These are phyloP conservation scores for Odontarrhena argentea DNA, from an alignment of 345 rosid species.

Conservation along the genomic window DNA sequence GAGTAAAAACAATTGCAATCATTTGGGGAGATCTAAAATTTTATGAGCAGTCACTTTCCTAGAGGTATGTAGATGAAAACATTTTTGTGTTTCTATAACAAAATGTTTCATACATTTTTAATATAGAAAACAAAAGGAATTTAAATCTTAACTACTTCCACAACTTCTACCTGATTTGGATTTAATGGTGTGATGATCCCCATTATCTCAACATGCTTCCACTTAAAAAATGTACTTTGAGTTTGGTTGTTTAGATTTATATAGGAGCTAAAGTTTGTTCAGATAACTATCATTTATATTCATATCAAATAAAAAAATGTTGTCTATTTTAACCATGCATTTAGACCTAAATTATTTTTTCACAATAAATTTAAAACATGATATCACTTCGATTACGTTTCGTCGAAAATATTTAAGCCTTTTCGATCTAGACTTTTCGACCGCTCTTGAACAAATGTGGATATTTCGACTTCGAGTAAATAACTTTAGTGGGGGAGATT, in stretches of 20 bases:
- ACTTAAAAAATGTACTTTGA: background rate
- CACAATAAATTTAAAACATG: too few relatives aligned
- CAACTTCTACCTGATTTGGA: conserved; percentile 14
- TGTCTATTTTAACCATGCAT: too few relatives aligned
- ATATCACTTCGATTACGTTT: too few relatives aligned
- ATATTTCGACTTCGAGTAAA: too few relatives aligned
- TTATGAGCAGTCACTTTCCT: conserved; percentile 28
- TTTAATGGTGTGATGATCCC: conserved; percentile 1
- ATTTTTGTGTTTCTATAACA: conserved; percentile 1
- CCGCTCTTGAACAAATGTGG: too few relatives aligned
- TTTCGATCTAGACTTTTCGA: too few relatives aligned
- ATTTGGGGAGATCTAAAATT: conserved; percentile 27
- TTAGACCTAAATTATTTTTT: too few relatives aligned
- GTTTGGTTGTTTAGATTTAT: background rate
- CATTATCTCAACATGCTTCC: background rate
- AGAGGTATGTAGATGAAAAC: background rate
- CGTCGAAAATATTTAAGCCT: too few relatives aligned
- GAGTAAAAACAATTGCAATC: conserved; percentile 35
- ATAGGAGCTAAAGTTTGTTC: background rate
- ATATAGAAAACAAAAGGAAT: conserved; percentile 7
- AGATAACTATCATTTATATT: background rate
- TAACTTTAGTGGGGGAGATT: too few relatives aligned
- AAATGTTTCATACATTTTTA: conserved; percentile 12
- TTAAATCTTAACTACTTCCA: conserved; percentile 34
- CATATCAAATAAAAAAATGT: background rate